Evolutionary conservation across 2,329 filamentous ascomycete genomes (phyloP).

Genomic region (Pseudomassariella vexata): DNA sequence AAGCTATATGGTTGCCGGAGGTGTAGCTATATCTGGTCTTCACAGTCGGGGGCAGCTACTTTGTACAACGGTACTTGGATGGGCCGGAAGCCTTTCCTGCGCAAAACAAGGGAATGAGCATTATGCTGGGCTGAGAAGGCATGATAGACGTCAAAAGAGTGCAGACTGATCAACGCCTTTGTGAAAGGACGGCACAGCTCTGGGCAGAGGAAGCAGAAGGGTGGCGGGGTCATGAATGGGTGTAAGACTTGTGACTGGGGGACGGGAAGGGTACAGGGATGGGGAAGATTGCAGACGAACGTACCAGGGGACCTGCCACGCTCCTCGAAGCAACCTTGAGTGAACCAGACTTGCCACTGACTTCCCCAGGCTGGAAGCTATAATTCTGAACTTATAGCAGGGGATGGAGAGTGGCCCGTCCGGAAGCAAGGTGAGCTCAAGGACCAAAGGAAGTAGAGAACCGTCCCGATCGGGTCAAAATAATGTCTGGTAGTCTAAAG

Average conservation of each 20-base stretch:
- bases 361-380: slow-evolving; percentile 18
- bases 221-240: slow-evolving; percentile 31
- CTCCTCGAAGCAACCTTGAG: slow-evolving; percentile 13
- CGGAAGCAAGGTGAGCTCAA: slow-evolving; percentile 26
- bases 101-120: slow-evolving; percentile 31
- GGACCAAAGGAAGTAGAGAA: slow-evolving; percentile 32
- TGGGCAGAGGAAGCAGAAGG: slow-evolving; percentile 27
- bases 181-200: slow-evolving; percentile 30
- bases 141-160: slow-evolving; percentile 31
- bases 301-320: slow-evolving; percentile 21
- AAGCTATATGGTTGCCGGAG: slow-evolving; percentile 23
- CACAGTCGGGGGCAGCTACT: slow-evolving; percentile 22
- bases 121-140: slow-evolving; percentile 29
- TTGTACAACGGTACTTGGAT: slow-evolving; percentile 31
- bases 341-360: slow-evolving; percentile 15
- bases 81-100: slow-evolving; percentile 31
- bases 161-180: slow-evolving; percentile 31
- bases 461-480: slow-evolving; percentile 28
- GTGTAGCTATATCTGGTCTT: slow-evolving; percentile 29
- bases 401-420: slow-evolving; percentile 23
- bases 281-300: slow-evolving; percentile 24
- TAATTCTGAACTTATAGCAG: slow-evolving; percentile 23
- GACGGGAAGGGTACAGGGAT: slow-evolving; percentile 26
- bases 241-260: slow-evolving; percentile 21
- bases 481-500: slow-evolving; percentile 7